Evolutionary conservation across 2,329 filamentous ascomycete species (phyloP).

Genomic region (Fusarium papillatum): DNA sequence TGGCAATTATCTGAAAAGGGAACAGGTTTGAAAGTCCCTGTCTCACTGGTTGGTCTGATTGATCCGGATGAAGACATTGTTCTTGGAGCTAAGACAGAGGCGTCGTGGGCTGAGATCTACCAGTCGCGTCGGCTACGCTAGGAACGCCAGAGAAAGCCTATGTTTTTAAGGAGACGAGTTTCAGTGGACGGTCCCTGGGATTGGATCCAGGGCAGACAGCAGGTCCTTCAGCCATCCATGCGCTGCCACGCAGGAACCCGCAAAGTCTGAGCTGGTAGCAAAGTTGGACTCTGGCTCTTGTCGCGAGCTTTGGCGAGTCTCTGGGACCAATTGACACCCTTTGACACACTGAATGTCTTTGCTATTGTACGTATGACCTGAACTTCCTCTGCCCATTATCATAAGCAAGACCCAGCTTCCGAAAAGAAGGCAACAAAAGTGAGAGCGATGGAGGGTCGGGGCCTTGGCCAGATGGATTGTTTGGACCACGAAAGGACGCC

Average conservation of each 20-base stretch:
- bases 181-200: conserved; percentile 13
- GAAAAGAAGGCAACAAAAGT: neutral
- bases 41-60: conserved; percentile 9
- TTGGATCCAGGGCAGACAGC: conserved; percentile 20
- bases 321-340: neutral
- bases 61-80: conserved; percentile 21
- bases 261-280: neutral
- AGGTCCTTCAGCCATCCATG: conserved; percentile 8
- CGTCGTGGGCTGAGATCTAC: neutral
- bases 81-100: neutral
- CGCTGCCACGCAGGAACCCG: neutral
- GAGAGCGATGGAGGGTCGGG: neutral
- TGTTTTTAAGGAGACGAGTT: neutral
- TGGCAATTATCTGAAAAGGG: conserved; percentile 30
- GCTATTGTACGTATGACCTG: neutral
- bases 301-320: neutral
- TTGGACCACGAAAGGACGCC: neutral
- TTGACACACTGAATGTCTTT: neutral
- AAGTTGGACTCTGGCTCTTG: neutral
- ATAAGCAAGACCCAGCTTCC: neutral
- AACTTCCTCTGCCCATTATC: neutral
- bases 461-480: neutral
- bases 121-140: conserved; percentile 7
- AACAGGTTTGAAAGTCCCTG: conserved; percentile 7
- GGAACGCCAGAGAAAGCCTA: conserved; percentile 8